Evolutionary conservation across 2,329 filamentous ascomycete genomes (phyloP), one percentile per base, ranked within the genome.

Genomic region (Teratosphaeria epicoccoides): DNA sequence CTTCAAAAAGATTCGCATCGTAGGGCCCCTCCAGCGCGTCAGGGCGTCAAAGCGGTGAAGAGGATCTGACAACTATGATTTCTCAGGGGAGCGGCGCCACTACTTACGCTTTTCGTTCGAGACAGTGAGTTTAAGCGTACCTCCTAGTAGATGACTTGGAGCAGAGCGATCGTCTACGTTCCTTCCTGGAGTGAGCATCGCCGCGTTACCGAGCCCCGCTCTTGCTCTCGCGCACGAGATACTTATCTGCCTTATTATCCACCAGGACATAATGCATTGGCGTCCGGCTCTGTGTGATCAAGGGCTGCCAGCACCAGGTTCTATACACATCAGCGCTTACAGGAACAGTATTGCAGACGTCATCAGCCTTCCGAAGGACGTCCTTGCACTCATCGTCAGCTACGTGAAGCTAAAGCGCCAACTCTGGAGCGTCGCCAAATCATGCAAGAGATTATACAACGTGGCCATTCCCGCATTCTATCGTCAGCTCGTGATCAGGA

Each of bases 321-420:
- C n/a, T n/a, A n/a, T n/a, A n/a, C n/a, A 7, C 33, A 20, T 17
- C n/a, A 6, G n/a, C 4, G 2, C 6, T 7, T 17, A 17, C 6
- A 4, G 10, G 1, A 47, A 3, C 46, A 28, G 33, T 2, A 47
- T 33, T 11, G 22, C 26, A 20, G 4, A 24, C 46, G 17, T 47
- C 22, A 43, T 40, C 28, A 23, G 17, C 28, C 17, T 49, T 12
- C 47, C 47, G 11, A 24, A 37, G 28, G 47, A 49, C 22, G 28
- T 49, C 22, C 47, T 37, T 7, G 20, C 29, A 22, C 20, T 49
- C 28, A 49, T 49, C 47, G 11, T 43, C 17, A 49, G 47, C 47
- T 49, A 40, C 28, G 23, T 49, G 22, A 25, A 23, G 22, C 22
- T 28, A n/a, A 11, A 11, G 29, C 10, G 22, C 20, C 26, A 49